Evolutionary conservation across 2,329 filamentous ascomycete genomes (phyloP).

Genomic region (Trichoderma sp.): DNA sequence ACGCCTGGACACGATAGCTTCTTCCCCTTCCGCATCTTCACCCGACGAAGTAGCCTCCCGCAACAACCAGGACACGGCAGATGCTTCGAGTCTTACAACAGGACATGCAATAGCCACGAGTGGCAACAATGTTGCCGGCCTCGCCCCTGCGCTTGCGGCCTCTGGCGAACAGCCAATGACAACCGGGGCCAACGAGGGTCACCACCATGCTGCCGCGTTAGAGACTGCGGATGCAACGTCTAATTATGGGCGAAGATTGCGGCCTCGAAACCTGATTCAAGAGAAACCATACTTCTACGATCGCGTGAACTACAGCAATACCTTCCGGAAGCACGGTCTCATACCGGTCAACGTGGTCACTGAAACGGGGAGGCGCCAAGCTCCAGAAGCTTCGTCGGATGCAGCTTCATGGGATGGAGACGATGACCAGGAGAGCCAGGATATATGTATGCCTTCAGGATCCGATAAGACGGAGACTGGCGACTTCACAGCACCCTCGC

Average conservation of each 20-base stretch:
- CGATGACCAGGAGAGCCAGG: slow-evolving; percentile 56
- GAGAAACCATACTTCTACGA: slow-evolving; percentile 62
- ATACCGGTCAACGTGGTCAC: slow-evolving; percentile 52
- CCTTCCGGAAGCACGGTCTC: slow-evolving; percentile 58
- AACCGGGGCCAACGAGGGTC: background rate
- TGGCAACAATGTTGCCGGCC: background rate
- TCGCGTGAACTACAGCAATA: slow-evolving; percentile 55
- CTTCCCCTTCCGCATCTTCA: slow-evolving; percentile 38
- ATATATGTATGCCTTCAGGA: slow-evolving; percentile 38
- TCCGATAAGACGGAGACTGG: slow-evolving; percentile 43
- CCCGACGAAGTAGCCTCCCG: background rate
- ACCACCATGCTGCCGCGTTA: slow-evolving; percentile 31
- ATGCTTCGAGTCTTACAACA: background rate
- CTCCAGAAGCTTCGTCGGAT: slow-evolving; percentile 45
- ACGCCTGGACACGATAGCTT: slow-evolving; percentile 30
- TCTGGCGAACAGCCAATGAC: background rate
- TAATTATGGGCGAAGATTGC: slow-evolving; percentile 53
- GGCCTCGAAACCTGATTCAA: slow-evolving; percentile 63
- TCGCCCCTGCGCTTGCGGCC: background rate
- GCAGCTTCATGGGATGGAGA: slow-evolving; percentile 49
- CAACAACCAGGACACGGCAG: background rate
- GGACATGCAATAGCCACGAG: background rate
- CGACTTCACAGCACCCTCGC: slow-evolving; percentile 30
- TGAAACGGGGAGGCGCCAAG: slow-evolving; percentile 34
- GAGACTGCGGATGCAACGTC: slow-evolving; percentile 37